phyloP scores from a whole-genome alignment of 441 rosid species.

The Macaranga tanarius region DNA sequence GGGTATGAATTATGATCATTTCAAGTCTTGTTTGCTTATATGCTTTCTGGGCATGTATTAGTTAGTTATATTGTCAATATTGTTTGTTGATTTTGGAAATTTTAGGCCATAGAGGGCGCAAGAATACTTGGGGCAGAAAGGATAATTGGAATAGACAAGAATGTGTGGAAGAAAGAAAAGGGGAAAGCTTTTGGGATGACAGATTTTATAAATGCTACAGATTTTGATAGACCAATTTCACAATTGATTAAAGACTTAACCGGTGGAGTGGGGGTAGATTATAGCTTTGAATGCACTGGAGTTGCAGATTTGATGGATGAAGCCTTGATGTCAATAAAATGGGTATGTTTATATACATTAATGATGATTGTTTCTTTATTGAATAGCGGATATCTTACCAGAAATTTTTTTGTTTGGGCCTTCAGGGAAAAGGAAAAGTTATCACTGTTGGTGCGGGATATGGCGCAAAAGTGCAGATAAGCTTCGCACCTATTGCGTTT shows the following conservation, averaged over 20 bases:
- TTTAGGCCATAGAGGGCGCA: slow-evolving; percentile 44
- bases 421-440: slow-evolving; percentile 24
- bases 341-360: slow-evolving; percentile 21
- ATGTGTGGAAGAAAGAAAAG: slow-evolving; percentile 35
- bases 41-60: background rate
- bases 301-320: slow-evolving; percentile 24
- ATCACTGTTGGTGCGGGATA: slow-evolving; percentile 18
- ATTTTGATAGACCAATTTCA: slow-evolving; percentile 29
- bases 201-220: slow-evolving; percentile 41
- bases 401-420: no score
- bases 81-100: background rate
- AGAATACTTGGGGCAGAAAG: slow-evolving; percentile 34
- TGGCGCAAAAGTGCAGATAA: slow-evolving; percentile 1
- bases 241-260: slow-evolving; percentile 37
- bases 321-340: slow-evolving; percentile 38
- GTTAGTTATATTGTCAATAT: no score
- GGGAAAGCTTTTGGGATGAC: slow-evolving; percentile 50
- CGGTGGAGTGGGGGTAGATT: slow-evolving; percentile 42
- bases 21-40: background rate
- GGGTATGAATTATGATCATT: slow-evolving; percentile 30
- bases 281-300: slow-evolving; percentile 48
- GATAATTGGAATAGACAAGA: slow-evolving; percentile 50
- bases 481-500: background rate
- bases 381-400: no score
- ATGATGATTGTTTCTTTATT: no score